phyloP scores from a whole-genome alignment of 2,329 filamentous ascomycete genomes.

The Botrytis paeoniae region DNA sequence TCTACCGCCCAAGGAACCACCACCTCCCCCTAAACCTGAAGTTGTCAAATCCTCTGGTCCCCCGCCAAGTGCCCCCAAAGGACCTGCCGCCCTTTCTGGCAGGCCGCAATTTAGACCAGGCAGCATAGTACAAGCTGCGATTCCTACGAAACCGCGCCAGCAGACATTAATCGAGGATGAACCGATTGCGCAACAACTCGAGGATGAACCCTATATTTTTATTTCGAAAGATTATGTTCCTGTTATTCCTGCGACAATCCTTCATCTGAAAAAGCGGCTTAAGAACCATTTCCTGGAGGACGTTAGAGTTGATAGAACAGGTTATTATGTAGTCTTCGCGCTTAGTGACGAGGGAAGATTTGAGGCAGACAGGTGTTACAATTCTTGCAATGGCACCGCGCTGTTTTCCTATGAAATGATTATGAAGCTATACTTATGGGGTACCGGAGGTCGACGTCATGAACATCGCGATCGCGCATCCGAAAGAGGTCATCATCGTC shows the following conservation, averaged over 20 bases:
- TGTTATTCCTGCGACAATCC: slow-evolving; percentile 77
- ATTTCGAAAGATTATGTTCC: slow-evolving; percentile 85
- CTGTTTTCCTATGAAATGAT: slow-evolving; percentile 92
- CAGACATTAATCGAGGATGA: slow-evolving; percentile 56
- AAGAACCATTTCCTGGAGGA: slow-evolving; percentile 79
- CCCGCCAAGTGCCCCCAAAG: slow-evolving; percentile 83
- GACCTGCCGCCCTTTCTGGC: slow-evolving; percentile 48
- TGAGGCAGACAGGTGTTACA: slow-evolving; percentile 78
- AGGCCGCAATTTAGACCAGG: slow-evolving; percentile 34
- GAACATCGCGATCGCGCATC: slow-evolving; percentile 23
- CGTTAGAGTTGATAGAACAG: slow-evolving; percentile 77
- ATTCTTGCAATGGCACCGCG: slow-evolving; percentile 72
- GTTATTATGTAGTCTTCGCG: slow-evolving; percentile 90
- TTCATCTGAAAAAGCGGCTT: slow-evolving; percentile 85
- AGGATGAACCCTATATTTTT: slow-evolving; percentile 84
- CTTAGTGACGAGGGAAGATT: slow-evolving; percentile 72
- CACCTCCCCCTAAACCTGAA: slow-evolving; percentile 39
- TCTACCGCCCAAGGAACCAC: slow-evolving; percentile 37
- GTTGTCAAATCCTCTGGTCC: slow-evolving; percentile 55
- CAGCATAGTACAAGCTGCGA: slow-evolving; percentile 32
- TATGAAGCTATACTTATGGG: slow-evolving; percentile 69
- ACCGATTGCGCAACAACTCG: slow-evolving; percentile 65
- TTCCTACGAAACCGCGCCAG: slow-evolving; percentile 46
- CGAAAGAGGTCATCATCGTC: slow-evolving; percentile 35
- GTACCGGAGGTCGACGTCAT: slow-evolving; percentile 29